Conservation (phyloP, 768 basidiomycete genomes). For the Leccinum uliginosum region DNA sequence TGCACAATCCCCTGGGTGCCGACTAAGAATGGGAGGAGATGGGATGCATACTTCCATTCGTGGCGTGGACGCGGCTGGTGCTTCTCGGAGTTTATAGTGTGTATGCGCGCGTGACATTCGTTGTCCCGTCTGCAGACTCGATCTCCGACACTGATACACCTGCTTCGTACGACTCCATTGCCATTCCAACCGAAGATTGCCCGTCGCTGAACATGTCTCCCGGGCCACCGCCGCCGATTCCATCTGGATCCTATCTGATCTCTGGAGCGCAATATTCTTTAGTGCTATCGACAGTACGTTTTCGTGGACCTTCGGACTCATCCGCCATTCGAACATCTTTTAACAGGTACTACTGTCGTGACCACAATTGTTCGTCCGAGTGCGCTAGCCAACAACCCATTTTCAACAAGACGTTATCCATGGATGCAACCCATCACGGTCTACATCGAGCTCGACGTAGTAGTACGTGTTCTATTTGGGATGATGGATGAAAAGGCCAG, state of each 20-base stretch:
- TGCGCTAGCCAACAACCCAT: slow-evolving; percentile 45
- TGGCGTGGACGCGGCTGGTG: slow-evolving; percentile 66
- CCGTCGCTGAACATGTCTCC: background rate
- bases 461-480: slow-evolving; percentile 64
- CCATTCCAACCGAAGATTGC: background rate
- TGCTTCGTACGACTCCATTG: background rate
- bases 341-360: slow-evolving; percentile 30
- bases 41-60: slow-evolving; percentile 79
- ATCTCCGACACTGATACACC: slow-evolving; percentile 26
- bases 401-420: slow-evolving; percentile 54
- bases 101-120: slow-evolving; percentile 1
- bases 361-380: background rate
- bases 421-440: slow-evolving; percentile 65
- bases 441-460: slow-evolving; percentile 50
- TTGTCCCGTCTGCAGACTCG: background rate
- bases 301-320: background rate
- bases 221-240: background rate
- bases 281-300: background rate
- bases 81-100: slow-evolving; percentile 57
- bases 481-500: slow-evolving; percentile 68
- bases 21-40: slow-evolving; percentile 67
- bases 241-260: background rate
- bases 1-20: slow-evolving; percentile 53
- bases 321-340: slow-evolving; percentile 23
- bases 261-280: background rate